These are phyloP conservation scores for Thermomucor indicae-seudaticae DNA, from an alignment of 371 early-diverging fungal species.

Conservation along the genomic window DNA sequence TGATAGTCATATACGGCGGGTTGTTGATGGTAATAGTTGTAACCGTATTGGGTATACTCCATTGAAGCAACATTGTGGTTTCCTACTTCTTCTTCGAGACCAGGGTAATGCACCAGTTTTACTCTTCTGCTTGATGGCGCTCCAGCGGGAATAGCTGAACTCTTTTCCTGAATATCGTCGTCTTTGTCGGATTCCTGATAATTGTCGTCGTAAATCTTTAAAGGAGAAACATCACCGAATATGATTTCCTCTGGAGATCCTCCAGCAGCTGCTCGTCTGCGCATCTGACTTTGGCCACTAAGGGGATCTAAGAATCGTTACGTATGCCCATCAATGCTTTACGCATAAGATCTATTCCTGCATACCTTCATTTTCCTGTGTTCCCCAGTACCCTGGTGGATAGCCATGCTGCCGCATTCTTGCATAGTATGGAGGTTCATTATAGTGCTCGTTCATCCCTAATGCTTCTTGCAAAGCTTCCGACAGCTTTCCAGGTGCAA, in stretches of 20 bases:
- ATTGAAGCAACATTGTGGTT: background rate
- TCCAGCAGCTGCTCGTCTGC: background rate
- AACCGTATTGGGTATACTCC: background rate
- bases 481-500: conserved; percentile 3
- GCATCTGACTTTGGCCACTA: background rate
- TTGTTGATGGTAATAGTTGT: background rate
- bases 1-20: background rate
- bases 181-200: background rate
- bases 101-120: background rate
- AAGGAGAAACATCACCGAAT: background rate
- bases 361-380: conserved; percentile 4
- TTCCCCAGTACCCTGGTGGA: conserved; percentile 11
- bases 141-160: background rate
- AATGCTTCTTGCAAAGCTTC: background rate
- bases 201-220: background rate
- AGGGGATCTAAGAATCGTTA: background rate
- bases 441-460: background rate
- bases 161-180: background rate
- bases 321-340: background rate
- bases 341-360: background rate
- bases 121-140: background rate
- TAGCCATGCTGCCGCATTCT: conserved; percentile 9
- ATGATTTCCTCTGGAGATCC: background rate
- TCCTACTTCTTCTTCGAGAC: background rate
- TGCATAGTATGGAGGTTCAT: conserved; percentile 7